phyloP scores from a whole-genome alignment of 1,284 basidiomycete genomes.

The Filobasidium uniguttulatum region DNA sequence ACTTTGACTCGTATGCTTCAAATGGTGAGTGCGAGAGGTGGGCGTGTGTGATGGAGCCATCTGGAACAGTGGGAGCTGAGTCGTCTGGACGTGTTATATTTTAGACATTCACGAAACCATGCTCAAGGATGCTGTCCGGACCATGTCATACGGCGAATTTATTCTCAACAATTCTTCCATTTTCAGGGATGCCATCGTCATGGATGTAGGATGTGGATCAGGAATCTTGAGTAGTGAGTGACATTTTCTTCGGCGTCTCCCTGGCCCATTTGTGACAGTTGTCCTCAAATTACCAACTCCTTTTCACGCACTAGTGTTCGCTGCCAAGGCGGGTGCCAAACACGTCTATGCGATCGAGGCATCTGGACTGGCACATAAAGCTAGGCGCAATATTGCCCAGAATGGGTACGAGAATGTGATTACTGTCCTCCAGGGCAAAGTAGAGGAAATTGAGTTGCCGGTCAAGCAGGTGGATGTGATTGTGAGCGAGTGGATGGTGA shows the following conservation, averaged over 20 bases:
- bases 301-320: too few species aligned
- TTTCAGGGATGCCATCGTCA: slow-evolving; percentile 73
- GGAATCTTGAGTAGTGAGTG: slow-evolving; percentile 61
- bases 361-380: slow-evolving; percentile 69
- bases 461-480: slow-evolving; percentile 71
- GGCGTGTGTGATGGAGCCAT: background rate
- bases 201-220: slow-evolving; percentile 91
- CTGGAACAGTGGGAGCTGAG: too few species aligned
- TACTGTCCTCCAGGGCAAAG: slow-evolving; percentile 61
- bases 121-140: slow-evolving; percentile 72
- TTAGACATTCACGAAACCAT: slow-evolving; percentile 46
- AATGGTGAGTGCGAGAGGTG: slow-evolving; percentile 48
- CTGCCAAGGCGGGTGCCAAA: slow-evolving; percentile 80
- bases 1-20: slow-evolving; percentile 85
- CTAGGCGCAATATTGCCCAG: slow-evolving; percentile 60
- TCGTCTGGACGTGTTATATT: background rate
- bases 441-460: slow-evolving; percentile 61
- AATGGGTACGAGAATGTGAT: slow-evolving; percentile 68
- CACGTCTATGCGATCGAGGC: slow-evolving; percentile 91
- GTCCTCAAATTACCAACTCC: background rate
- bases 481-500: slow-evolving; percentile 92
- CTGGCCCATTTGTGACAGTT: too few species aligned
- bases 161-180: slow-evolving; percentile 72
- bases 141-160: slow-evolving; percentile 82
- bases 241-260: too few species aligned